phyloP scores from a whole-genome alignment of 805 yeast genomes.

The Tetrapisispora nanseiensis region DNA sequence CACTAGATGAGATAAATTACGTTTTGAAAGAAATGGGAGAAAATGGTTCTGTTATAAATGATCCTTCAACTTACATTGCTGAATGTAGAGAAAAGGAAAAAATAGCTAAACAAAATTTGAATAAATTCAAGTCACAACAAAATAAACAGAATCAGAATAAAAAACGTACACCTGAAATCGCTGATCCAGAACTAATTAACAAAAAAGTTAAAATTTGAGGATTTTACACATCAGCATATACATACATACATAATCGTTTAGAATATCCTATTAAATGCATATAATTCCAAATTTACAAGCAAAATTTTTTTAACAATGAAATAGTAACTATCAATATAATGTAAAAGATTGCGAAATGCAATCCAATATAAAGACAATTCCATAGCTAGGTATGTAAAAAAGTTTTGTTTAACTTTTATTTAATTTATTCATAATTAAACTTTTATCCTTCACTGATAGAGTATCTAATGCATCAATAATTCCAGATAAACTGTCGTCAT shows the following conservation, averaged over 20 bases:
- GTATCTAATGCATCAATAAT: constrained; percentile 43
- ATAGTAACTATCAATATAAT: no score
- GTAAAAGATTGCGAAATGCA: no score
- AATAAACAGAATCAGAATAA: neutral
- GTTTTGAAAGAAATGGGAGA: constrained; percentile 13
- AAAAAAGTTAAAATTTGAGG: neutral
- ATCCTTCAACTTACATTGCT: constrained; percentile 14
- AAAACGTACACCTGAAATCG: neutral
- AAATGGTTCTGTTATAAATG: constrained; percentile 13
- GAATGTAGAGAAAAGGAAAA: constrained; percentile 3
- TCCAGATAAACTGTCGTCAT: constrained; percentile 43
- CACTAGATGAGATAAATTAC: constrained; percentile 38
- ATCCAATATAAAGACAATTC: no score
- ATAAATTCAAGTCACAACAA: neutral
- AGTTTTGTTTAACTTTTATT: constrained; percentile 10
- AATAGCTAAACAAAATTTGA: neutral
- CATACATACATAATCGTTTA: no score
- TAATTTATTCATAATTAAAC: constrained; percentile 31
- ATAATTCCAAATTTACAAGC: no score
- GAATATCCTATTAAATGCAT: no score
- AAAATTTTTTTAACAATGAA: no score
- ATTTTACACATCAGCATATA: no score
- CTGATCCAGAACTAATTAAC: neutral
- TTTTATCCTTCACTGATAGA: constrained; percentile 45
- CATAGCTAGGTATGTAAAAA: neutral